phyloP scores from a whole-genome alignment of 331 rosid species.

The Saraca asoca region DNA sequence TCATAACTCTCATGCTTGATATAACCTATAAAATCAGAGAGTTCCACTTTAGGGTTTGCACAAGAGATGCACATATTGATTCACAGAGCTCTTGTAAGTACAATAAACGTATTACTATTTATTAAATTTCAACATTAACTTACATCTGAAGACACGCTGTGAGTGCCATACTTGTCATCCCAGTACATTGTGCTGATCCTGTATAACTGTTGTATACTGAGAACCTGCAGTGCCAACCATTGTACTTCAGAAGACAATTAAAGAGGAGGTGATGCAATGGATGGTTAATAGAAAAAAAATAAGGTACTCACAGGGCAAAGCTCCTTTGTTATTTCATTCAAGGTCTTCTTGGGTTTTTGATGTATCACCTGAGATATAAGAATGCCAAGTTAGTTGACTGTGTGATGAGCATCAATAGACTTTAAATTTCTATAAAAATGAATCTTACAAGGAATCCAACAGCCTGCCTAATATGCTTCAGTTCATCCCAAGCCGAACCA shows the following conservation, averaged over 20 bases:
- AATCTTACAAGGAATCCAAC: conserved; percentile 81
- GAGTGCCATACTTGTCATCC: conserved; percentile 98
- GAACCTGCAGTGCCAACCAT: conserved; percentile 57
- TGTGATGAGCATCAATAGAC: not conserved
- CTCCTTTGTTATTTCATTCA: conserved; percentile 90
- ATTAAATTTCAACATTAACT: conserved; percentile 28
- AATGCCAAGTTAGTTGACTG: conserved; percentile 25
- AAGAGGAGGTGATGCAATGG: conserved; percentile 1
- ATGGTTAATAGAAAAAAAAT: conserved; percentile 33
- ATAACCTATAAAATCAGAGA: conserved; percentile 59
- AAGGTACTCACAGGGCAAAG: conserved; percentile 85
- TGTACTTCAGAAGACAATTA: conserved; percentile 25
- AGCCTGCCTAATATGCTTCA: conserved; percentile 97
- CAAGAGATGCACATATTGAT: conserved; percentile 9
- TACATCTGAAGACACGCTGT: conserved; percentile 92
- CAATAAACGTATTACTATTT: no score
- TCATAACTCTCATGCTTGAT: conserved; percentile 83
- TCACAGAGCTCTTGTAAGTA: not conserved
- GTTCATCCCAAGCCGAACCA: conserved; percentile 92
- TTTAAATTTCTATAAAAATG: conserved; percentile 12
- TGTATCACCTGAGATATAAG: conserved; percentile 78
- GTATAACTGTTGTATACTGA: conserved; percentile 94
- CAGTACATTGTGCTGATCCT: conserved; percentile 99
- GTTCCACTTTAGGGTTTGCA: conserved; percentile 9
- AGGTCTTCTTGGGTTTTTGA: conserved; percentile 90